These are phyloP conservation scores for Ceratocystiopsis sp. DNA, from an alignment of 2,329 filamentous ascomycete genomes.

Conservation along the genomic window DNA sequence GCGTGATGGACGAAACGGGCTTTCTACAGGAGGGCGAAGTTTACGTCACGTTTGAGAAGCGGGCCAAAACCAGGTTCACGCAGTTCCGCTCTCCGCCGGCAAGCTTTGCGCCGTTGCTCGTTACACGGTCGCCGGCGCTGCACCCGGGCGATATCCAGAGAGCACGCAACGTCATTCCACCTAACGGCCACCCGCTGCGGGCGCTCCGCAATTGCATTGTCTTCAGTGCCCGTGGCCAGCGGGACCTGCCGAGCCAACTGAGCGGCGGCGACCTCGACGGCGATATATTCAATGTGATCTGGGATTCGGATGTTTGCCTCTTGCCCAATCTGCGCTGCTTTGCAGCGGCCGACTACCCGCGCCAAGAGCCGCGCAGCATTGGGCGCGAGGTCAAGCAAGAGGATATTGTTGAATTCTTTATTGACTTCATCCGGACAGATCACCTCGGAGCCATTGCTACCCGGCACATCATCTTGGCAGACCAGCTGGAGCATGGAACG, in stretches of 20 bases:
- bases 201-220: conserved; percentile 56
- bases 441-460: conserved; percentile 48
- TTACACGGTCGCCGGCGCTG: conserved; percentile 66
- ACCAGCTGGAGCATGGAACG: conserved; percentile 36
- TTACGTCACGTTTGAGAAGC: conserved; percentile 32
- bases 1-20: conserved; percentile 68
- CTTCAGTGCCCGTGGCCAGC: conserved; percentile 52
- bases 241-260: conserved; percentile 63
- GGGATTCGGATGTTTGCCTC: conserved; percentile 29
- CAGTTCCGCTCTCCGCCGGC: too few species aligned
- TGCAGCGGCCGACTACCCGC: conserved; percentile 53
- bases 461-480: conserved; percentile 46
- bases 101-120: conserved; percentile 25
- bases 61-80: too few species aligned
- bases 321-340: conserved; percentile 27
- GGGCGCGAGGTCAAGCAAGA: conserved; percentile 36
- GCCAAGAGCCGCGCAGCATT: conserved; percentile 39
- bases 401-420: conserved; percentile 68
- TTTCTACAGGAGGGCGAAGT: conserved; percentile 50
- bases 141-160: conserved; percentile 68
- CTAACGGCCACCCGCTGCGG: conserved; percentile 38
- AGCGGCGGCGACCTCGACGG: conserved; percentile 75
- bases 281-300: conserved; percentile 68
- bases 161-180: conserved; percentile 44
- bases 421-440: conserved; percentile 58